phyloP scores from a whole-genome alignment of 768 basidiomycete genomes.

The Naganishia vishniacii region DNA sequence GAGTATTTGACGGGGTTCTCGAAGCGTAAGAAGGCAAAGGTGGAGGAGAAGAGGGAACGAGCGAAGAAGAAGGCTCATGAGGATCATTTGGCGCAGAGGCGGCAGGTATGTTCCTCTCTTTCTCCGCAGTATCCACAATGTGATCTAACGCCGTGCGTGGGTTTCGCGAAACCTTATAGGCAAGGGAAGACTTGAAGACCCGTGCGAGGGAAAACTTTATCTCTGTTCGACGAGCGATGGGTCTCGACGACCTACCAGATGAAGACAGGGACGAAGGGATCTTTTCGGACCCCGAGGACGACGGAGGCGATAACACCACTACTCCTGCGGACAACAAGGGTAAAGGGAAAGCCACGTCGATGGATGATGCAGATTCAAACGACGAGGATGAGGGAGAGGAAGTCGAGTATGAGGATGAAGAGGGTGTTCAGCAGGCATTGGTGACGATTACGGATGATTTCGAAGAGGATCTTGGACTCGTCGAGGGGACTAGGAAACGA shows the following conservation, averaged over 20 bases:
- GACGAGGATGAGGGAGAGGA: slow-evolving; percentile 64
- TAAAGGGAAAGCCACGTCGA: slow-evolving; percentile 8
- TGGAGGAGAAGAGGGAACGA: slow-evolving; percentile 67
- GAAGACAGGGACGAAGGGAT: slow-evolving; percentile 55
- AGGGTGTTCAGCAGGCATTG: slow-evolving; percentile 76
- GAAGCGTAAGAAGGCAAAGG: slow-evolving; percentile 80
- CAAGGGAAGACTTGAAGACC: slow-evolving; percentile 70
- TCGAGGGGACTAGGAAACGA: slow-evolving; percentile 32
- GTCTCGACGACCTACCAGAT: slow-evolving; percentile 48
- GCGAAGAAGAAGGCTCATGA: slow-evolving; percentile 72
- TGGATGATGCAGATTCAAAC: slow-evolving; percentile 52
- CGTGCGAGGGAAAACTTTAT: slow-evolving; percentile 71
- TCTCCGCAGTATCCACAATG: no score
- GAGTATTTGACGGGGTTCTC: slow-evolving; percentile 90
- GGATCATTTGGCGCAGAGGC: slow-evolving; percentile 65
- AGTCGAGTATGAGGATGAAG: slow-evolving; percentile 63
- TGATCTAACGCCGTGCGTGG: no score
- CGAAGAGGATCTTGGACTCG: slow-evolving; percentile 56
- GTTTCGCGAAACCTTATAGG: slow-evolving; percentile 56
- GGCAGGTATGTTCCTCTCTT: slow-evolving; percentile 70
- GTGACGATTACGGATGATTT: slow-evolving; percentile 91
- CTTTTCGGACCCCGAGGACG: slow-evolving; percentile 40
- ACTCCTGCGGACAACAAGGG: no score
- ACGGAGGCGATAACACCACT: slow-evolving; percentile 35
- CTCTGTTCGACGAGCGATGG: slow-evolving; percentile 63